A percentile compares a stretch with the other conserved stretches of the same genome.
Evolutionary conservation across 2,329 filamentous ascomycete genomes (phyloP).

Genomic region (Xylaria digitata): DNA sequence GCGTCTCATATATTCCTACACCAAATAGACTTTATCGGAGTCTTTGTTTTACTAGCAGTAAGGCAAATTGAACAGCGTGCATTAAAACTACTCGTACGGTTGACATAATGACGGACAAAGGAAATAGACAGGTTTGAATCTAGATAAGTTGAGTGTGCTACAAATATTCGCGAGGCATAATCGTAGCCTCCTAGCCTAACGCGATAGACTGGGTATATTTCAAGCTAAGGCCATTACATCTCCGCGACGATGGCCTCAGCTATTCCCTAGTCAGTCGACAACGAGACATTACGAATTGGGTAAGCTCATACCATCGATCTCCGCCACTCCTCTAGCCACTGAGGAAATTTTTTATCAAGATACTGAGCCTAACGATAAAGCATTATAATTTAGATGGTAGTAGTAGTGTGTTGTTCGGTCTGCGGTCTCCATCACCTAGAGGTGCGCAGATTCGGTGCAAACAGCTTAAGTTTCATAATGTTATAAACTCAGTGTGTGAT

Average conservation of each 20-base stretch:
- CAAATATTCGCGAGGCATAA: conserved; percentile 46
- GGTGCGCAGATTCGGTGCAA: conserved; percentile 36
- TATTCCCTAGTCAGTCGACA: conserved; percentile 43
- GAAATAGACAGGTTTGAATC: no score
- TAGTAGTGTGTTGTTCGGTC: conserved; percentile 37
- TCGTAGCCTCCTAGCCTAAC: conserved; percentile 39
- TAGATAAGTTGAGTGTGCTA: conserved; percentile 45
- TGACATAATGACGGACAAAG: background rate
- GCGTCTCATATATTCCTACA: background rate
- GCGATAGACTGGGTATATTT: conserved; percentile 36
- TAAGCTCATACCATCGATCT: conserved; percentile 36
- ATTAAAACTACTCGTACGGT: background rate
- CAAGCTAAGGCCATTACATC: conserved; percentile 43
- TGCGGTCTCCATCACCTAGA: conserved; percentile 41
- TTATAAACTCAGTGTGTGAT: conserved; percentile 21
- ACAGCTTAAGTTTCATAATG: background rate
- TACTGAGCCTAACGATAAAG: conserved; percentile 47
- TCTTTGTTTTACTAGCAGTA: background rate
- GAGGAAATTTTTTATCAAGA: conserved; percentile 36
- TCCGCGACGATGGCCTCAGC: conserved; percentile 42
- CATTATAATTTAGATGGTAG: conserved; percentile 48
- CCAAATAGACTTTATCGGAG: background rate
- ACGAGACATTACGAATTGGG: conserved; percentile 47
- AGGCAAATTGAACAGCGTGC: background rate
- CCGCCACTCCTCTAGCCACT: conserved; percentile 9